These are phyloP conservation scores for Neocucurbitaria cava DNA, from an alignment of 2,329 filamentous ascomycete species.

Conservation along the genomic window DNA sequence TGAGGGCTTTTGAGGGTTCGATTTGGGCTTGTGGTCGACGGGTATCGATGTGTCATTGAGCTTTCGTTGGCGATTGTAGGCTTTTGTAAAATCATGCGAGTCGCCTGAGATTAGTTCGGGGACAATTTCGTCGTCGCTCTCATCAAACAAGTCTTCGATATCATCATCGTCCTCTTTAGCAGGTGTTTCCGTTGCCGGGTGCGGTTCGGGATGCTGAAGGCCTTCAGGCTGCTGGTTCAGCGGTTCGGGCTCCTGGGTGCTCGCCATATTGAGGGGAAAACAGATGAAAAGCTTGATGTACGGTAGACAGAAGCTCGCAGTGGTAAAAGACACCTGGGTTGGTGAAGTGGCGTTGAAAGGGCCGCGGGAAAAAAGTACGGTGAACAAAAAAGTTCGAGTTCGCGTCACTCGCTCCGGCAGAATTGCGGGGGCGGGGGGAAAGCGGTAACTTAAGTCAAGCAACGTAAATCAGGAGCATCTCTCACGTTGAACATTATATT, in stretches of 20 bases:
- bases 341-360: not conserved
- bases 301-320: not conserved
- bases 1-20: slow-evolving; percentile 72
- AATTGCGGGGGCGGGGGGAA: slow-evolving; percentile 19
- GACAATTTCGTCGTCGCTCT: slow-evolving; percentile 58
- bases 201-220: slow-evolving; percentile 10
- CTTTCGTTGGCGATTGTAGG: slow-evolving; percentile 84
- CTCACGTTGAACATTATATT: not conserved
- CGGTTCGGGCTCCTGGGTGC: slow-evolving; percentile 10
- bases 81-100: slow-evolving; percentile 76
- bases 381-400: slow-evolving; percentile 10
- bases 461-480: not conserved
- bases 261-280: slow-evolving; percentile 16
- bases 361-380: not conserved
- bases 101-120: slow-evolving; percentile 65
- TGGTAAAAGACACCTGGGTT: not conserved
- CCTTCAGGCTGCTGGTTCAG: slow-evolving; percentile 11
- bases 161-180: slow-evolving; percentile 64
- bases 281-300: not conserved
- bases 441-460: slow-evolving; percentile 16
- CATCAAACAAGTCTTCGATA: slow-evolving; percentile 69
- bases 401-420: slow-evolving; percentile 14
- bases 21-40: slow-evolving; percentile 67
- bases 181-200: not conserved
- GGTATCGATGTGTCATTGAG: slow-evolving; percentile 62